Evolutionary conservation across 2,329 filamentous ascomycete genomes (phyloP).

Genomic region (Rachicladosporium sp.): DNA sequence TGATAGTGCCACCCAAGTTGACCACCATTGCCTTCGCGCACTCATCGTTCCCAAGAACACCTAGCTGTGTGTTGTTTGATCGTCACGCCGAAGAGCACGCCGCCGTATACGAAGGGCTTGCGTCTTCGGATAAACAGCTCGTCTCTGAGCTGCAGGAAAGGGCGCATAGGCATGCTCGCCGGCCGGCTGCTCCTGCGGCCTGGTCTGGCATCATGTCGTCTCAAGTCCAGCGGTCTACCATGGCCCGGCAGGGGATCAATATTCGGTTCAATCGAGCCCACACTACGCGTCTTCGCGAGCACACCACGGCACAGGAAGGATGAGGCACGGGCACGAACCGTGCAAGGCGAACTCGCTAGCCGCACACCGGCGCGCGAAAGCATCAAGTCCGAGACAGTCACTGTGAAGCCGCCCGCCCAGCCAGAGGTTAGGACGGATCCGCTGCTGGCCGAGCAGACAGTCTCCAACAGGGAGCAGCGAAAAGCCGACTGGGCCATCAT

Average conservation of each 20-base stretch:
- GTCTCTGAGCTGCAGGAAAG: slow-evolving; percentile 23
- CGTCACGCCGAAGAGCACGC: no score
- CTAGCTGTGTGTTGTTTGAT: no score
- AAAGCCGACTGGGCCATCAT: slow-evolving; percentile 98
- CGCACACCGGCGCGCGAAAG: slow-evolving; percentile 14
- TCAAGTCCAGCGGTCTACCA: neutral
- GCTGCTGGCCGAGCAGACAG: slow-evolving; percentile 51
- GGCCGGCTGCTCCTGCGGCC: slow-evolving; percentile 7
- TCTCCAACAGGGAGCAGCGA: slow-evolving; percentile 72
- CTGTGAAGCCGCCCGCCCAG: slow-evolving; percentile 18
- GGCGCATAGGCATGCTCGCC: slow-evolving; percentile 2
- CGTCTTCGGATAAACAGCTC: slow-evolving; percentile 34
- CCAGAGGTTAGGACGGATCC: slow-evolving; percentile 37
- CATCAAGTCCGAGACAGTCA: slow-evolving; percentile 24
- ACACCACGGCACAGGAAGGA: slow-evolving; percentile 32
- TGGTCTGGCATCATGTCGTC: slow-evolving; percentile 5
- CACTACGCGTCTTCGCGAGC: slow-evolving; percentile 30
- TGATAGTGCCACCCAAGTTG: no score
- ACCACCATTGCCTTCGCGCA: no score
- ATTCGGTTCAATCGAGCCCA: slow-evolving; percentile 1
- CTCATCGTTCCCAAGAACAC: no score
- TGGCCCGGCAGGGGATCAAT: neutral
- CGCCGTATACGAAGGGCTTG: no score
- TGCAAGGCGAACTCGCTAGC: slow-evolving; percentile 11
- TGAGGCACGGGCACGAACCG: slow-evolving; percentile 20